Conservation (phyloP, 768 basidiomycete genomes). For the Collybia nuda region DNA sequence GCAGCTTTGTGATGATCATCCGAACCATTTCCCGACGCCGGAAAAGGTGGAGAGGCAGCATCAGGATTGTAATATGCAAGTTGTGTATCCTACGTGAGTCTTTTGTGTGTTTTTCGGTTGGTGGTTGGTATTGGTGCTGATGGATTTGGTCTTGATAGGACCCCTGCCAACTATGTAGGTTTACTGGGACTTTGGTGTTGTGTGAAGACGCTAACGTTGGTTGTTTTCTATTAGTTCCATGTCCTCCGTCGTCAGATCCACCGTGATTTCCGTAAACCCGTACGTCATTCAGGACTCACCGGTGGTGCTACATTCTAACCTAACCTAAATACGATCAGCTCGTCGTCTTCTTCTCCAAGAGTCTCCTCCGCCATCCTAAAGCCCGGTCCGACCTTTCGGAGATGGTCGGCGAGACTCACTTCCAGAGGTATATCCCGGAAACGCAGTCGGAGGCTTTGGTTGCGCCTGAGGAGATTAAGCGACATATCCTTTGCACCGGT, state of each 20-base stretch:
- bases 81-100: slow-evolving; percentile 92
- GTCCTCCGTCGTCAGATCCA: slow-evolving; percentile 95
- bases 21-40: slow-evolving; percentile 81
- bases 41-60: slow-evolving; percentile 94
- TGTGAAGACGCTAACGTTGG: slow-evolving; percentile 4
- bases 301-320: background rate
- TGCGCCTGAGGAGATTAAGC: slow-evolving; percentile 81
- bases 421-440: slow-evolving; percentile 94
- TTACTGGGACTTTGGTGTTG: background rate
- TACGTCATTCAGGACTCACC: slow-evolving; percentile 30
- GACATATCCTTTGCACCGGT: slow-evolving; percentile 91
- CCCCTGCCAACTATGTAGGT: slow-evolving; percentile 90
- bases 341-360: slow-evolving; percentile 97
- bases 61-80: slow-evolving; percentile 99
- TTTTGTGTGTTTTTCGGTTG: background rate
- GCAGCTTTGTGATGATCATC: slow-evolving; percentile 97
- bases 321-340: slow-evolving; percentile 43
- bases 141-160: slow-evolving; percentile 40
- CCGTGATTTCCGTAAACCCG: slow-evolving; percentile 98
- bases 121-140: slow-evolving; percentile 11
- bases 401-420: slow-evolving; percentile 85
- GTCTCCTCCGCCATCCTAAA: slow-evolving; percentile 89
- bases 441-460: slow-evolving; percentile 68
- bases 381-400: slow-evolving; percentile 86
- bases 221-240: slow-evolving; percentile 69